These are phyloP conservation scores for Cupressus sempervirens DNA, from an alignment of 75 land plant genomes.

Conservation along the genomic window DNA sequence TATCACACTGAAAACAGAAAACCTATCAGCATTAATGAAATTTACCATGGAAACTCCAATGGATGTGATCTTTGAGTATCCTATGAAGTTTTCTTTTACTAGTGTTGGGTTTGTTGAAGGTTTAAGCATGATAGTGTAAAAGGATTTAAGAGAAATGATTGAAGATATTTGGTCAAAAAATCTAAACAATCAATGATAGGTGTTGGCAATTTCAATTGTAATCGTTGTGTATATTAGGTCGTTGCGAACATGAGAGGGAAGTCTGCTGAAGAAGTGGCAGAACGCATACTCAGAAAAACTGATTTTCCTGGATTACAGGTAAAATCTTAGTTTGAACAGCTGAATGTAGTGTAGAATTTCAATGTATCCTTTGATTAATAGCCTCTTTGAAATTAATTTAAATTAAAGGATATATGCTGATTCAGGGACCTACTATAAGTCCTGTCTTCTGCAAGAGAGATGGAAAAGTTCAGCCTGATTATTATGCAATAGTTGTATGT, in stretches of 20 bases:
- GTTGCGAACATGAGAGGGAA: conserved; percentile 91
- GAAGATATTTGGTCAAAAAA: background rate
- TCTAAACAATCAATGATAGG: background rate
- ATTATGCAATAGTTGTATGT: conserved; percentile 83
- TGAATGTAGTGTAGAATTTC: background rate
- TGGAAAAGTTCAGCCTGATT: conserved; percentile 61
- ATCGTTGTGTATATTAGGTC: conserved; percentile 38
- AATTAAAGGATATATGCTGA: background rate
- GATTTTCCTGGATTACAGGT: conserved; percentile 87
- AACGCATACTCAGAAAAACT: conserved; percentile 51
- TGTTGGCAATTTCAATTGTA: background rate
- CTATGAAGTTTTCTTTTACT: background rate
- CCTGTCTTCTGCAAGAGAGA: conserved; percentile 64
- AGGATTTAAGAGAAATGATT: background rate
- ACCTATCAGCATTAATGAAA: background rate
- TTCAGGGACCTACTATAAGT: conserved; percentile 94
- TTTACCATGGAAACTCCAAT: background rate
- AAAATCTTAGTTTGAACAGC: background rate
- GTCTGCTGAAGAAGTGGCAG: conserved; percentile 83
- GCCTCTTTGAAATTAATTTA: background rate
- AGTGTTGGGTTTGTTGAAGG: background rate
- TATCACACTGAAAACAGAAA: background rate
- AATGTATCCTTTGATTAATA: background rate
- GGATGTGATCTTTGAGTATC: background rate
- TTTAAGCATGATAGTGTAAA: background rate